These are phyloP conservation scores for Penicillium cosmopolitanum DNA, from an alignment of 495 filamentous ascomycete genomes.

Conservation along the genomic window DNA sequence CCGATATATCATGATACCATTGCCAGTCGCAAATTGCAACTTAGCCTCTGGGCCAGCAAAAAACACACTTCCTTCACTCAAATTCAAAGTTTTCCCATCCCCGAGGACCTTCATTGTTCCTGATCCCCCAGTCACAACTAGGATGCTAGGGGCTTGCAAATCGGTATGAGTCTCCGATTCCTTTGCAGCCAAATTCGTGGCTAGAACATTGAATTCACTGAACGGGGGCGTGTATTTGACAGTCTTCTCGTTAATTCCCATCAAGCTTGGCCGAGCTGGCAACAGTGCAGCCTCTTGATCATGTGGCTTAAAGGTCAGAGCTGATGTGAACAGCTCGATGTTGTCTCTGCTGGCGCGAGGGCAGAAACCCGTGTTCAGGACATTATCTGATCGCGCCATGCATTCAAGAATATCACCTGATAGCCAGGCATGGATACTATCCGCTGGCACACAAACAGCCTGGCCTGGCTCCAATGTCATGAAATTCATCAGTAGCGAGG, in stretches of 20 bases:
- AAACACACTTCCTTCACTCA: conserved; percentile 63
- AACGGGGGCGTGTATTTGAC: conserved; percentile 65
- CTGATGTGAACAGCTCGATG: conserved; percentile 60
- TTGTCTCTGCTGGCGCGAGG: conserved; percentile 62
- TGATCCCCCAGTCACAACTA: conserved; percentile 62
- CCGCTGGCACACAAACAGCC: conserved; percentile 71
- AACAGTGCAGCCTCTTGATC: conserved; percentile 54
- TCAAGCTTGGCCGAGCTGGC: conserved; percentile 39
- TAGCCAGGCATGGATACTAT: conserved; percentile 76
- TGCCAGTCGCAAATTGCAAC: conserved; percentile 46
- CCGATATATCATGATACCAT: conserved; percentile 54
- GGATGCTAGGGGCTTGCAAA: conserved; percentile 62
- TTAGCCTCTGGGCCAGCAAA: conserved; percentile 63
- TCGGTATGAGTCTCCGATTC: conserved; percentile 57
- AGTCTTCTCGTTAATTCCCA: conserved; percentile 56
- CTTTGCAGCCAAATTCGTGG: conserved; percentile 51
- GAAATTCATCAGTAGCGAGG: conserved; percentile 70
- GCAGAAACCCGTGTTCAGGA: conserved; percentile 73
- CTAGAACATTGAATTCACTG: conserved; percentile 72
- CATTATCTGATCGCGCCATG: conserved; percentile 80
- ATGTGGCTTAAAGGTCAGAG: conserved; percentile 64
- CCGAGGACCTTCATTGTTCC: conserved; percentile 55
- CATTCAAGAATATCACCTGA: conserved; percentile 81
- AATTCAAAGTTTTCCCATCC: conserved; percentile 42
- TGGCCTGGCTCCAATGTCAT: conserved; percentile 64